Evolutionary conservation across 371 early-diverging fungal species (phyloP), one percentile per base, ranked within the genome.

Genomic region (Lichtheimia hyalospora): DNA sequence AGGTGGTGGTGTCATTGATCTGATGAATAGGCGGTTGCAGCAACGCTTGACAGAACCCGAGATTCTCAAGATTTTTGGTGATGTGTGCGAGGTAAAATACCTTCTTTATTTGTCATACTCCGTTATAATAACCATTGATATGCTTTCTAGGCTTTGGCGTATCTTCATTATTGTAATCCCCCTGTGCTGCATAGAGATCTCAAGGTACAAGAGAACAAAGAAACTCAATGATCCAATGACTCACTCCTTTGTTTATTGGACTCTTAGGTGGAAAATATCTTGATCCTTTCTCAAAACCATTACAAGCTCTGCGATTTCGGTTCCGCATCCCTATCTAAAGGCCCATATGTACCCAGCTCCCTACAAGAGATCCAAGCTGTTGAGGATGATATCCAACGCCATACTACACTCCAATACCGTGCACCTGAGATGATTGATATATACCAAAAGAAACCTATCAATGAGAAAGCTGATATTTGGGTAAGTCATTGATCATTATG

Each of bases 291-390:
- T 34, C 67, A 73, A 58, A 84, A 88, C 23, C 80, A 77, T 58
- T 92, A 88, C 73, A 95, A 95, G 69, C 81, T 97, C 41, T 95
- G 95, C 71, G 97, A 97, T 74, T 97, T 96, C 82, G 97, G 97
- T 20, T 94, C 94, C 2, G 85, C 91, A n/a, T 55, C 77, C 2
- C 62, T 76, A 23, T 80, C 77, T 8, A 92, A 94, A 3, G 86
- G 86, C 14, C 68, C 71, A 25, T 82, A 79, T 27, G 72, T 94
- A 3, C 82, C 84, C 42, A 70, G 66, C 21, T 70, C 81, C 5
- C 66, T 86, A 41, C 75, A 74, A 23, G 89, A 94, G 49, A 82
- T 93, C n/a, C 83, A 87, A 57, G 61, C 64, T n/a, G 53, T 94
- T 25, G 93, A 97, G 55, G 95, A 93, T 18, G 97, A 96, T 58